phyloP scores from a whole-genome alignment of 1,284 basidiomycete genomes.

The Fomes fomentarius region DNA sequence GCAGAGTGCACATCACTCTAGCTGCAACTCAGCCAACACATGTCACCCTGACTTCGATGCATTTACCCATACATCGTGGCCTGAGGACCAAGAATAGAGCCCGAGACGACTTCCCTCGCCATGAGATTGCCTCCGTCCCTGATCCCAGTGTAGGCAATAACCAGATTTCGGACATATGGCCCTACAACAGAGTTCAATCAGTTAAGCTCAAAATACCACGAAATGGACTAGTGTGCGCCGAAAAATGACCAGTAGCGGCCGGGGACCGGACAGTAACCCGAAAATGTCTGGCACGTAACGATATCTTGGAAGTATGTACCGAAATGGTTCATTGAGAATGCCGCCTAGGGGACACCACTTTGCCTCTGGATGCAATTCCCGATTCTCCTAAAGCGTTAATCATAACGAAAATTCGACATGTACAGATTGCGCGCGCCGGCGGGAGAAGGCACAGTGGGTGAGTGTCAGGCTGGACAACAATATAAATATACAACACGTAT shows the following conservation, averaged over 20 bases:
- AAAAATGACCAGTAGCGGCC: constrained; percentile 7
- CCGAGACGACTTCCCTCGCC: not conserved
- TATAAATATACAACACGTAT: constrained; percentile 11
- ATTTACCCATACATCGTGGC: constrained; percentile 1
- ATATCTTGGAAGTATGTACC: not conserved
- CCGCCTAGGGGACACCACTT: not conserved
- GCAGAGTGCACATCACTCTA: not conserved
- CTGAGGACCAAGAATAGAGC: constrained; percentile 6
- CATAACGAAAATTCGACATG: not conserved
- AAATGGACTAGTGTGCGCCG: constrained; percentile 4
- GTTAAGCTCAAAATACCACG: constrained; percentile 17
- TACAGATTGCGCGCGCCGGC: not conserved
- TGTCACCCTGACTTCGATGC: constrained; percentile 10
- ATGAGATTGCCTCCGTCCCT: constrained; percentile 16
- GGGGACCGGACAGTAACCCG: constrained; percentile 1
- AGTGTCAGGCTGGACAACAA: not conserved
- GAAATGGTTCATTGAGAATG: not conserved
- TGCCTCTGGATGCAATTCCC: too few species aligned
- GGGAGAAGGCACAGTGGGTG: not conserved
- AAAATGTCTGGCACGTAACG: not conserved
- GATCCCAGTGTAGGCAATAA: constrained; percentile 4
- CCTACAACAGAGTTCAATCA: constrained; percentile 13
- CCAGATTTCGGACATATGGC: constrained; percentile 1
- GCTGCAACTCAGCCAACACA: constrained; percentile 12
- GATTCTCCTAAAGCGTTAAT: not conserved